Base-by-base conservation (phyloP, 352 stramenopile species). In the Pythium phragmitis region DNA sequence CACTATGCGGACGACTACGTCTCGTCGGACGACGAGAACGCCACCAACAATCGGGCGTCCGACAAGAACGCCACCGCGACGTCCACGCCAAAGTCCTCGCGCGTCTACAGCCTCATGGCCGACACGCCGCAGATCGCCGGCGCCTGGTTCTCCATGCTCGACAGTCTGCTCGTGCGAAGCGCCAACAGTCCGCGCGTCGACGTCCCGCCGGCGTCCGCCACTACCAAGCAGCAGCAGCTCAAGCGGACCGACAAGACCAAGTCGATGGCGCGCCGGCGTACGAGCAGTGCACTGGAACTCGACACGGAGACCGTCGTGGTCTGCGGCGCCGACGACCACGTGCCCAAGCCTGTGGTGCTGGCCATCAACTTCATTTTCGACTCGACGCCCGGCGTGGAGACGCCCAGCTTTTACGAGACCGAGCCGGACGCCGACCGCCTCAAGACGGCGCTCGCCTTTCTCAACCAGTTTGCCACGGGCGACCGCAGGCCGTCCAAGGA, bases 321-420 rank as follows among this genome's bases (percentile, higher is more conserved):
- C 1, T 55, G 67, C 1, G 64, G 72, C 1, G 59, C 78, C 3
- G 68, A 72, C 14, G 81, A 92, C 30, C 60, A 63, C 21, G 73
- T 94, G 7, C 85, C 85, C 7, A 79, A 75, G 34, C 73, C 82
- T 3, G 70, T 89, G 42, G 68, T 81, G 16, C 75, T 75, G 41
- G 79, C 81, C 34, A 88, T 94, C 60, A 81, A 94, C 46, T 94
- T 88, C 62, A 94, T 94, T 45, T 92, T 89, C 57, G 78, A 94
- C 49, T 92, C 82, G 36, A 81, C 75, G 14, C 82, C 85, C 37
- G 85, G 85, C 4, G 91, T 94, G 46, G 85, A 94, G 64, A 94
- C 80, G 0, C 65, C 79, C 34, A 71, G 65, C 17, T 94, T 94
- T 52, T 94, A 94, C 68, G 78, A 90, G 62, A 36, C 67, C 1